phyloP scores from a whole-genome alignment of 2,329 filamentous ascomycete genomes.

The Cercospora sp. region DNA sequence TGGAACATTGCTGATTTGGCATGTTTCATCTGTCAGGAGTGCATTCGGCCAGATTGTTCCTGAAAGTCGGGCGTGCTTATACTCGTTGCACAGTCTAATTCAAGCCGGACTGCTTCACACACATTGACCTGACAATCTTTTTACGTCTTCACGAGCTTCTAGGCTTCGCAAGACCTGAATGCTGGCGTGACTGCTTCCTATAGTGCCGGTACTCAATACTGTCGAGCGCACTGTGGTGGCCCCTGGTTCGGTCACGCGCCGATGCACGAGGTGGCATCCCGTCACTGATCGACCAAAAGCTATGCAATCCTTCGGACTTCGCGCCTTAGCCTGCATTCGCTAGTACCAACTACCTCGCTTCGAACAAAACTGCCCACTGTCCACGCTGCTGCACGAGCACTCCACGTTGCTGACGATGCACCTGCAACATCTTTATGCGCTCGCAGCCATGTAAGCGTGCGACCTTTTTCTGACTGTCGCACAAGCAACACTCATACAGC shows the following conservation, averaged over 20 bases:
- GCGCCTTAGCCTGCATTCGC: background rate
- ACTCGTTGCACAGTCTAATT: background rate
- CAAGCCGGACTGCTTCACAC: background rate
- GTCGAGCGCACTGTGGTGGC: background rate
- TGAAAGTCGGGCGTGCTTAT: background rate
- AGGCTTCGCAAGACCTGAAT: background rate
- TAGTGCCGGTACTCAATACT: background rate
- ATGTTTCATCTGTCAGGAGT: background rate
- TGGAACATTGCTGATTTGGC: background rate
- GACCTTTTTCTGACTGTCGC: background rate
- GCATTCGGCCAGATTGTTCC: background rate
- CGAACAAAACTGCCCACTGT: background rate
- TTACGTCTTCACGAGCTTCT: background rate
- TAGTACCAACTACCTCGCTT: background rate
- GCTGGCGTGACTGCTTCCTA: background rate
- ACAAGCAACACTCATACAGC: background rate
- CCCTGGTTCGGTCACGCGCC: background rate
- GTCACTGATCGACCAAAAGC: background rate
- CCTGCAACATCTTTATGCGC: background rate
- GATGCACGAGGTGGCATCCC: background rate
- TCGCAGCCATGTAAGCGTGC: constrained; percentile 1
- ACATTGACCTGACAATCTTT: background rate
- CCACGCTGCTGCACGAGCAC: background rate
- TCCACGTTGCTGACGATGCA: background rate
- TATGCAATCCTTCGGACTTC: background rate